Evolutionary conservation across 768 basidiomycete species (phyloP), one percentile per base, ranked within the genome.

Genomic region (Kwoniella sp.): DNA sequence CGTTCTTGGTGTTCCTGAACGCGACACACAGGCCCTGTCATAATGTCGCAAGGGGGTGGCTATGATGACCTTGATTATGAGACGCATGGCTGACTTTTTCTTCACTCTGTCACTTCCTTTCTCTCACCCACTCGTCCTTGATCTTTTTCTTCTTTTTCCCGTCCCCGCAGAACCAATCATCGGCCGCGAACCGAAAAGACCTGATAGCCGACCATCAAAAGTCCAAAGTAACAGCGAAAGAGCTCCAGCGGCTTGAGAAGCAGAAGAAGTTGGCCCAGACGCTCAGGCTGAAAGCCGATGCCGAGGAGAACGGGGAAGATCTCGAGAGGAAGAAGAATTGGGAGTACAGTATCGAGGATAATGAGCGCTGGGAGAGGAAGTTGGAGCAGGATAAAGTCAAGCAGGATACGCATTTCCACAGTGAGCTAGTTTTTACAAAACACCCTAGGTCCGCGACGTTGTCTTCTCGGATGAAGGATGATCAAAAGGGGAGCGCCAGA

Each of bases 261-360:
- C 92, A 96, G 77, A 88, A 90, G 61, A 92, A 90, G 81, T 85
- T 96, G 22, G 93, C 93, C 0, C 95, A 97, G 82, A 87, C 84
- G 20, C 81, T 98, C 71, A 86, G 93, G 22, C 82, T 86, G 63
- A 93, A 93, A 81, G 88, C 89, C 1, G 91, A 94, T 68, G 93
- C 93, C 1, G 90, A 91, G 80, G 93, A 92, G 58, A 84, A 86
- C 0, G 95, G 93, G n/a, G 92, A 93, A 79, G 94, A 97, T 77
- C 83, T 92, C 5, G 92, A 95, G 79, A 83, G 93, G 67, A 86
- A 87, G 76, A 92, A 91, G 85, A 92, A 93, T 75, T 97, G 93
- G 93, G 91, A 92, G 73, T 93, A 90, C 84, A 90, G 90, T 28
- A 87, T 96, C 63, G 92, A 97, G 82, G 92, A 97, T 82, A 95